Base-by-base conservation (phyloP, 805 yeast genomes). In the Ogataea salicorniae region DNA sequence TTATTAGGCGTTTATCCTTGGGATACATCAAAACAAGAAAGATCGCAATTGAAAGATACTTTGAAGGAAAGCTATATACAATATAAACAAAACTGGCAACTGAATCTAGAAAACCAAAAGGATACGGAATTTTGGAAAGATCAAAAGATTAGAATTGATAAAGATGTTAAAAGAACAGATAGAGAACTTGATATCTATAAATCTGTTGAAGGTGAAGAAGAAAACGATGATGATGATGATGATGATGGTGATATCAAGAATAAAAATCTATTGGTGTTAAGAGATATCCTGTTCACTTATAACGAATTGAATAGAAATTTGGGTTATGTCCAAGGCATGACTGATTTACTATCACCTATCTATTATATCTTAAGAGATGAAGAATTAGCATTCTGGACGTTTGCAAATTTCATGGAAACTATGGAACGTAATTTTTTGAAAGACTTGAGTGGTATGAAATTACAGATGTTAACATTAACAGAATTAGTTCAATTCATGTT, bases 321-420 rank as follows among this genome's bases (percentile, higher is more conserved):
- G 55, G 99, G 99, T 0, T 94, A 94, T 60, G 96, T 94, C 17
- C 99, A 94, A 69, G 99, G 99, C 2, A 94, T 94, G 99, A 81
- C 94, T 9, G 99, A 94, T 65, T 70, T 94, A 44, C 70, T 94
- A 35, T 85, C 97, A 0, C 97, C 97, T 0, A 67, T 94, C 3
- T 94, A 89, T 63, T 79, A 75, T 45, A 67, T 73, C 9, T 52
- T 74, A 8, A 75, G 76, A 54, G 95, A 91, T 62, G 96, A 91
- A 55, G 71, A 83, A 0, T 59, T 89, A 22, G 74, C 96, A 6
- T 94, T 94, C 64, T 89, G 97, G 95, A 83, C 90, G 8, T 92
- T 94, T 69, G 75, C 79, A 3, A 79, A 81, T 37, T 87, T 88
- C 55, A 92, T 94, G 98, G 89, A 87, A 43, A 72, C 94, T 46